These are phyloP conservation scores for Usnea hakonensis DNA, from an alignment of 495 filamentous ascomycete species.

Conservation along the genomic window DNA sequence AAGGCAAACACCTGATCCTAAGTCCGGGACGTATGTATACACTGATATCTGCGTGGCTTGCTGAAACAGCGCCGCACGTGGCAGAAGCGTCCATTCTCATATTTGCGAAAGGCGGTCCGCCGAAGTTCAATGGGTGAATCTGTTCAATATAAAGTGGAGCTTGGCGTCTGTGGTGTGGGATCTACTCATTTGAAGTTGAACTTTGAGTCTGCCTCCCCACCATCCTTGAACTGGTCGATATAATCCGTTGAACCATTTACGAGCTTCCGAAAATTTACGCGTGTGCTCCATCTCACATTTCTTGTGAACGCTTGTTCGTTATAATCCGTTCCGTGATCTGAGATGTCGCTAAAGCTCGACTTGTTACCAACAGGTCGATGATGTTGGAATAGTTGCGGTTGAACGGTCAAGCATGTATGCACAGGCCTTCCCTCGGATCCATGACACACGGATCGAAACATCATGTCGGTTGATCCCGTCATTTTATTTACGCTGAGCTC, in stretches of 20 bases:
- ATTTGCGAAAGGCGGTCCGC: background rate
- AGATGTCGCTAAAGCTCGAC: background rate
- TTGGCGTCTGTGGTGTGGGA: background rate
- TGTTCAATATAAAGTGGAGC: background rate
- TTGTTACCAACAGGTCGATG: background rate
- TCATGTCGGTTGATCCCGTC: background rate
- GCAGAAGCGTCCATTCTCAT: background rate
- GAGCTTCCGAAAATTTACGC: background rate
- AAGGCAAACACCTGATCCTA: background rate
- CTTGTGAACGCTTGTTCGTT: background rate
- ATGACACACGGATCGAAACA: background rate
- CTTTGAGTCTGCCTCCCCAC: background rate
- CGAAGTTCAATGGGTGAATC: background rate
- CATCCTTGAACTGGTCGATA: background rate
- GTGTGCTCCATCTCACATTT: background rate
- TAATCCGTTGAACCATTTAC: background rate
- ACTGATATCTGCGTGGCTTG: background rate
- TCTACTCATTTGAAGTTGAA: background rate
- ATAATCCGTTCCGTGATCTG: background rate
- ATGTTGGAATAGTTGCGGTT: constrained; percentile 1
- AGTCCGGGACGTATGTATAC: background rate
- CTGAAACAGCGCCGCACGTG: background rate
- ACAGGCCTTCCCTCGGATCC: background rate
- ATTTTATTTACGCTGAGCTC: constrained; percentile 1
- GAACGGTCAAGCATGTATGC: background rate